Evolutionary conservation across 2,329 filamentous ascomycete species (phyloP).

Genomic region (Xylaria sp.): DNA sequence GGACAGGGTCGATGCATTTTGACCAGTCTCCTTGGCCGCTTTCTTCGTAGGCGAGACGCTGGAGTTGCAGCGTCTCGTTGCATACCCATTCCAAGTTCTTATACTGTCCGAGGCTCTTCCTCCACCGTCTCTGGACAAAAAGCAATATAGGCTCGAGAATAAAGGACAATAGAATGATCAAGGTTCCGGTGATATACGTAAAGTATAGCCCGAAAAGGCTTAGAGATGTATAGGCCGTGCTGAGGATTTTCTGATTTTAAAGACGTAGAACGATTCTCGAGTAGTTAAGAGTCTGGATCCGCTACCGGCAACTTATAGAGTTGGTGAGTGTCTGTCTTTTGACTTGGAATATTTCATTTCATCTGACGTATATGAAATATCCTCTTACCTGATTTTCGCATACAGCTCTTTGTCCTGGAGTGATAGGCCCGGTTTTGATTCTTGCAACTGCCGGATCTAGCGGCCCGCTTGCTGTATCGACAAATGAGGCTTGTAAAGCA

Average conservation of each 20-base stretch:
- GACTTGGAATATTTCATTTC: too few species aligned
- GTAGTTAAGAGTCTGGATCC: too few species aligned
- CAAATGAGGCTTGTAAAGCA: neutral
- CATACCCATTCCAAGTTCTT: conserved; percentile 32
- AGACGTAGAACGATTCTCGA: too few species aligned
- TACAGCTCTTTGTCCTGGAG: neutral
- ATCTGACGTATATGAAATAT: too few species aligned
- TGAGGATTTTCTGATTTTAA: conserved; percentile 32
- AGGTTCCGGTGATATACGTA: conserved; percentile 26
- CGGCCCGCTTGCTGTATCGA: neutral
- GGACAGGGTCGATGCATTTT: neutral
- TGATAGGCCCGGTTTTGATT: neutral
- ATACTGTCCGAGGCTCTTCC: conserved; percentile 22
- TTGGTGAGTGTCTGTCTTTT: too few species aligned
- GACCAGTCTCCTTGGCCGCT: conserved; percentile 8
- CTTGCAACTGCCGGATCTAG: too few species aligned
- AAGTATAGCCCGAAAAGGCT: conserved; percentile 15
- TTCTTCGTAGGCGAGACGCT: conserved; percentile 7
- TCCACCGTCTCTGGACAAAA: conserved; percentile 16
- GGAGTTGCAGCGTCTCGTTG: conserved; percentile 32
- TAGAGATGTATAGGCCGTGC: conserved; percentile 15
- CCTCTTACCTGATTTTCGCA: too few species aligned
- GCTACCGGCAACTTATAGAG: too few species aligned
- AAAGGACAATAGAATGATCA: conserved; percentile 29
- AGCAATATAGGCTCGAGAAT: conserved; percentile 22